phyloP scores from a whole-genome alignment of 805 yeast genomes.

The Yarrowia sp. region DNA sequence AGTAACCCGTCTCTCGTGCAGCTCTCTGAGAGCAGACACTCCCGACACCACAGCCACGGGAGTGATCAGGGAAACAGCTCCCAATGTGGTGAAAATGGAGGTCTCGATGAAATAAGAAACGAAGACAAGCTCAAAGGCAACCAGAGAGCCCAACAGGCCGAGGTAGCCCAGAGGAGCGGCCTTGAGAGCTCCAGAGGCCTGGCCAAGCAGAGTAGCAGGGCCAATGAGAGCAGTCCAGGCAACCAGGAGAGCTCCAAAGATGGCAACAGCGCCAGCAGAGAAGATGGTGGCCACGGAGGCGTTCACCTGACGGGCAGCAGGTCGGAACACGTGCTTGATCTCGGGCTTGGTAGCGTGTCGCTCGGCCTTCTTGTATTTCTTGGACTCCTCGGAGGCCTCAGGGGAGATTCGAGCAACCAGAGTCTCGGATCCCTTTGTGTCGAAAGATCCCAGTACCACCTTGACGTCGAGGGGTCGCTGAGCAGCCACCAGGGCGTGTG shows the following conservation, averaged over 20 bases:
- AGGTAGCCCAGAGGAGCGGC: constrained; percentile 50
- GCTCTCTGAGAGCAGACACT: constrained; percentile 66
- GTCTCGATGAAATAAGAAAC: constrained; percentile 64
- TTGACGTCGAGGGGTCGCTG: constrained; percentile 43
- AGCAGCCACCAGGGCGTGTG: constrained; percentile 46
- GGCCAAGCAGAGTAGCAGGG: constrained; percentile 41
- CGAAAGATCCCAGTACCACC: constrained; percentile 49
- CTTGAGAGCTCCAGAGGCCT: constrained; percentile 35
- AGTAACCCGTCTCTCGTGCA: constrained; percentile 44
- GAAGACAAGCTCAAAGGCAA: constrained; percentile 61
- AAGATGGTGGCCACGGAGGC: constrained; percentile 61
- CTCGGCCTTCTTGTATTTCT: constrained; percentile 33
- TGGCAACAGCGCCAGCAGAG: constrained; percentile 54
- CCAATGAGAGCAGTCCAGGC: constrained; percentile 46
- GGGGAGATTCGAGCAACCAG: constrained; percentile 41
- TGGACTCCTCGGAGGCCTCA: constrained; percentile 38
- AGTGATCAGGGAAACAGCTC: constrained; percentile 57
- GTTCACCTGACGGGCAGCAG: constrained; percentile 61
- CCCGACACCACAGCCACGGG: constrained; percentile 67
- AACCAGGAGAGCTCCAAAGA: constrained; percentile 55
- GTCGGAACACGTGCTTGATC: constrained; percentile 67
- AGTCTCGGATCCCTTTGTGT: constrained; percentile 42
- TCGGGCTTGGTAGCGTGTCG: constrained; percentile 60
- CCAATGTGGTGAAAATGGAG: constrained; percentile 66
- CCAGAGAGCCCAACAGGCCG: constrained; percentile 58